Evolutionary conservation across 805 yeast species (phyloP).

Genomic region (Torulaspora franciscae): DNA sequence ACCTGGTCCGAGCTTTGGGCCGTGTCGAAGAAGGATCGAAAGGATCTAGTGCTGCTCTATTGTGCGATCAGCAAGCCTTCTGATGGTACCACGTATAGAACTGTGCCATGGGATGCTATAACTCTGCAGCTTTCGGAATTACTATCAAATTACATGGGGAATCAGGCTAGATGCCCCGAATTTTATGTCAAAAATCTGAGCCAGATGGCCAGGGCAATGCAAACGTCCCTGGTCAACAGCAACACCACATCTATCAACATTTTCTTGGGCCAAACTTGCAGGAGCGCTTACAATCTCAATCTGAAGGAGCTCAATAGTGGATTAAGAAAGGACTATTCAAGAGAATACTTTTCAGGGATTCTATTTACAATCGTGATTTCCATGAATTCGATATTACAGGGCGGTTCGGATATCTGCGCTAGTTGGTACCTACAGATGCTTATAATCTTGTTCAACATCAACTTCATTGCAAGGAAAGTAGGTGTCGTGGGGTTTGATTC

Average conservation of each 20-base stretch:
- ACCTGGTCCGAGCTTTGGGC: conserved; percentile 15
- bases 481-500: conserved; percentile 29
- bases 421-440: conserved; percentile 17
- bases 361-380: conserved; percentile 22
- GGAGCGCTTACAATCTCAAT: conserved; percentile 13
- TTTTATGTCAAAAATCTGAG: conserved; percentile 18
- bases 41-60: conserved; percentile 12
- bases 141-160: conserved; percentile 12
- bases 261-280: conserved; percentile 12
- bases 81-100: conserved; percentile 1
- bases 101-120: conserved; percentile 18
- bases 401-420: conserved; percentile 1
- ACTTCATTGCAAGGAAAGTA: conserved; percentile 23
- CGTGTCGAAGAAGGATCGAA: conserved; percentile 1
- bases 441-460: conserved; percentile 18
- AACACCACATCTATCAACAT: background rate
- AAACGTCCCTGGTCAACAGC: conserved; percentile 13
- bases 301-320: conserved; percentile 12
- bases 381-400: conserved; percentile 17
- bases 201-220: conserved; percentile 22
- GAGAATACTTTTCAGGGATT: conserved; percentile 17
- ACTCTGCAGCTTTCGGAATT: conserved; percentile 13
- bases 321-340: conserved; percentile 15
- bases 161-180: conserved; percentile 1
- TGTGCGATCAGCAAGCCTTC: conserved; percentile 11